Evolutionary conservation across 2,329 filamentous ascomycete species (phyloP).

Genomic region (Fusarium sp.): DNA sequence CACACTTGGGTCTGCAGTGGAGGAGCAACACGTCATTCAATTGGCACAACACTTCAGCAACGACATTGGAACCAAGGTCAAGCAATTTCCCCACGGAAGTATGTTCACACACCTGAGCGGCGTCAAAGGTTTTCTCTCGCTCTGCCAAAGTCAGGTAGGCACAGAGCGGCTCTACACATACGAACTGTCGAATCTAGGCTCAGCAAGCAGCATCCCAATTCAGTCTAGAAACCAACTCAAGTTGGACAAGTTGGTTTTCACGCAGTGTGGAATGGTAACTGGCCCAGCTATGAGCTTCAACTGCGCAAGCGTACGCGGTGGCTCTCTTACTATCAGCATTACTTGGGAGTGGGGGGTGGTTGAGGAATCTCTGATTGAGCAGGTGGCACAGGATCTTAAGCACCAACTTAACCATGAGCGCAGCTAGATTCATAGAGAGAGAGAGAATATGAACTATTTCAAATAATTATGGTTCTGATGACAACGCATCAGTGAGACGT

Average conservation of each 20-base stretch:
- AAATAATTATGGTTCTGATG: background rate
- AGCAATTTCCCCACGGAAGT: constrained; percentile 16
- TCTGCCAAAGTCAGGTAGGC: constrained; percentile 7
- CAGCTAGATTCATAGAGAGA: background rate
- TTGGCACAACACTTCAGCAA: background rate
- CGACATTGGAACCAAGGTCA: constrained; percentile 1
- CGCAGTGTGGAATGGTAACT: constrained; percentile 15
- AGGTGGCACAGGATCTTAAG: background rate
- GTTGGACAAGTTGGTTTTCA: constrained; percentile 17
- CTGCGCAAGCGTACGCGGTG: constrained; percentile 18
- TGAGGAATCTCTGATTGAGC: constrained; percentile 1
- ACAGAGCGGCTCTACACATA: constrained; percentile 1
- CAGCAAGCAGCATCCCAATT: background rate
- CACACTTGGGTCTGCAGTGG: background rate
- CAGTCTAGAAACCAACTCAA: background rate
- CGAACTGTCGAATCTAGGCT: constrained; percentile 29
- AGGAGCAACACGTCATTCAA: background rate
- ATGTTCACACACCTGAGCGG: background rate
- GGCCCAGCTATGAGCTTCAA: constrained; percentile 25
- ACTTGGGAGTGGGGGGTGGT: constrained; percentile 23
- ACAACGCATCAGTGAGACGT: background rate
- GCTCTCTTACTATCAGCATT: background rate
- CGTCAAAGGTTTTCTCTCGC: background rate
- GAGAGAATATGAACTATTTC: accelerated
- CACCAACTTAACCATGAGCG: background rate